Conservation (phyloP, 257 asterid genomes). For the Plantago major region DNA sequence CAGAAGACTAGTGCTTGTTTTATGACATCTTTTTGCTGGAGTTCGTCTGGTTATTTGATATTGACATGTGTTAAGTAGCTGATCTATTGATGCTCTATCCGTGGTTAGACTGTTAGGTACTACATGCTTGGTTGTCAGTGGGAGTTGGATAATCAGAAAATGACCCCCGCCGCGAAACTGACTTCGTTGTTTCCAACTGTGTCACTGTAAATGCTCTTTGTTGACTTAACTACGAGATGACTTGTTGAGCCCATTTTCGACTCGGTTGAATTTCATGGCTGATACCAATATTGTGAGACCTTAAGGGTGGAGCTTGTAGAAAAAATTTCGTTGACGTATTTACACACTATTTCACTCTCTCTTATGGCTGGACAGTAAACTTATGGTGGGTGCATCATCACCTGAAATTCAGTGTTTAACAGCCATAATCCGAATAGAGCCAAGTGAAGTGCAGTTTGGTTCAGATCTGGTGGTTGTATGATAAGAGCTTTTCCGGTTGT, state of each 20-base stretch:
- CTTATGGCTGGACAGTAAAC: slow-evolving; percentile 12
- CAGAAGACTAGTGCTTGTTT: not conserved
- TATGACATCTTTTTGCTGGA: not conserved
- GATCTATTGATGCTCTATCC: not conserved
- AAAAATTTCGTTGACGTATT: slow-evolving; percentile 13
- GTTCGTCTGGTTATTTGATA: not conserved
- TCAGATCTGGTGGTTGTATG: slow-evolving; percentile 24
- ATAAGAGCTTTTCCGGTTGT: slow-evolving; percentile 27
- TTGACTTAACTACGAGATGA: not conserved
- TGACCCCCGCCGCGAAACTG: not conserved
- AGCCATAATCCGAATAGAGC: slow-evolving; percentile 12
- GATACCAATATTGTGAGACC: slow-evolving; percentile 14
- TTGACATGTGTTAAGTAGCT: not conserved
- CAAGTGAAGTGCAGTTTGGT: slow-evolving; percentile 17
- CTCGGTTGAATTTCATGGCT: slow-evolving; percentile 6
- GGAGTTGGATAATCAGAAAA: not conserved
- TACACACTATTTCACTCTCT: slow-evolving; percentile 11
- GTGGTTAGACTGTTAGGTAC: not conserved
- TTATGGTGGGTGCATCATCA: slow-evolving; percentile 12
- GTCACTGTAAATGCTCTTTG: slow-evolving; percentile 12
- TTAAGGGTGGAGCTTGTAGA: slow-evolving; percentile 18
- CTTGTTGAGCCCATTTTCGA: slow-evolving; percentile 8
- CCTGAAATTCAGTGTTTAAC: slow-evolving; percentile 21
- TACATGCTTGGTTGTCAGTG: not conserved
- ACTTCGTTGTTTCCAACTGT: slow-evolving; percentile 17